Evolutionary conservation across 768 basidiomycete species (phyloP).

Genomic region (Gymnopilus dilepis): DNA sequence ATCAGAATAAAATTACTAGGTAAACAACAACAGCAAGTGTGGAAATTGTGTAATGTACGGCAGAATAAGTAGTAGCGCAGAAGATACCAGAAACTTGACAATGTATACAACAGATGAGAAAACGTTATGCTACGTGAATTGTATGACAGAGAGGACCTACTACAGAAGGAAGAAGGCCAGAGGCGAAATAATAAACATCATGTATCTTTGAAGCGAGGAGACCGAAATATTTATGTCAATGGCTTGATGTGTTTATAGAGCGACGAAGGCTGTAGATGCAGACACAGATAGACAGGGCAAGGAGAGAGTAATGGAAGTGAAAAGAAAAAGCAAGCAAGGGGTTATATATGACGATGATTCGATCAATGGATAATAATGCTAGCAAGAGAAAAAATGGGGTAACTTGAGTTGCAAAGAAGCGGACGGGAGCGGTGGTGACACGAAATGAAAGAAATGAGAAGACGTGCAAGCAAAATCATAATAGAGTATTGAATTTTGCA

Average conservation of each 20-base stretch:
- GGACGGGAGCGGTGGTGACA: conserved; percentile 13
- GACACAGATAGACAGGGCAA: conserved; percentile 16
- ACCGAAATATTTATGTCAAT: not conserved
- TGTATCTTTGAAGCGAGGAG: conserved; percentile 1
- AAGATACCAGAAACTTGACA: not conserved
- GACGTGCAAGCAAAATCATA: conserved; percentile 8
- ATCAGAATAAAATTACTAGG: not conserved
- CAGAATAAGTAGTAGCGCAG: not conserved
- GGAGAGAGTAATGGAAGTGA: conserved; percentile 16
- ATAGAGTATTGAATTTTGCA: conserved; percentile 10
- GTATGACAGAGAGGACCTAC: not conserved
- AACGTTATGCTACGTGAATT: conserved; percentile 4
- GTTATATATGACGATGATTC: conserved; percentile 27
- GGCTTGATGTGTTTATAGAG: conserved; percentile 14
- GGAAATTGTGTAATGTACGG: not conserved
- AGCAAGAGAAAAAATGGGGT: conserved; percentile 8
- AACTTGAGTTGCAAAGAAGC: not conserved
- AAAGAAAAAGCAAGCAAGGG: conserved; percentile 22
- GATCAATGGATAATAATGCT: conserved; percentile 18
- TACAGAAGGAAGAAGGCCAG: not conserved
- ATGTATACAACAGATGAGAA: conserved; percentile 3
- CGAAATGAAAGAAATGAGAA: not conserved
- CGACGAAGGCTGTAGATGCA: conserved; percentile 19
- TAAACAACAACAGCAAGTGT: not conserved
- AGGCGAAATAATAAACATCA: not conserved